Percentiles rank a stretch among this genome's conserved stretches.
Conservation (phyloP, 257 asterid genomes). For the Plantago major region DNA sequence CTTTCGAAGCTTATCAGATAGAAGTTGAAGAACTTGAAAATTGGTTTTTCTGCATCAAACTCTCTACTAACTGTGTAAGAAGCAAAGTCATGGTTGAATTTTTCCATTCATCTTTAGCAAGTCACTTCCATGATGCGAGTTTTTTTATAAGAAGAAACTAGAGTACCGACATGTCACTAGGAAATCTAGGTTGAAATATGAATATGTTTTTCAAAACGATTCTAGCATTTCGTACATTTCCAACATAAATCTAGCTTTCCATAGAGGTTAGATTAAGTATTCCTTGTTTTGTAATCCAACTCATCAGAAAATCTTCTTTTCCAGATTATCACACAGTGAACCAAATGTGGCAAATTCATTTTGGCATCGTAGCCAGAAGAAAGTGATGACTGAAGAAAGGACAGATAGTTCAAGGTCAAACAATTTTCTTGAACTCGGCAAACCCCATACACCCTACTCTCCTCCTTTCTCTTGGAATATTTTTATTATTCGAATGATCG, state of each 20-base stretch:
- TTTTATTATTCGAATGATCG: too few species aligned
- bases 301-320: conserved; percentile 22
- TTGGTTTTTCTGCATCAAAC: conserved; percentile 16
- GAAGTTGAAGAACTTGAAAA: conserved; percentile 13
- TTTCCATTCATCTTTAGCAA: background rate
- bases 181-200: conserved; percentile 13
- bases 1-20: conserved; percentile 1
- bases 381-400: conserved; percentile 62
- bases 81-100: too few species aligned
- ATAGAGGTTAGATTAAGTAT: background rate
- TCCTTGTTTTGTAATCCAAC: conserved; percentile 6
- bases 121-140: background rate
- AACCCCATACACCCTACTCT: too few species aligned
- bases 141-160: conserved; percentile 1
- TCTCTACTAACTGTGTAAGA: conserved; percentile 22
- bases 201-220: background rate
- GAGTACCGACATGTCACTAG: background rate
- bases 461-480: too few species aligned
- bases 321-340: conserved; percentile 68
- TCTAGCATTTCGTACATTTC: background rate
- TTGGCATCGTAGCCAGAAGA: conserved; percentile 69
- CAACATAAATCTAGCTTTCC: background rate
- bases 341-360: conserved; percentile 66
- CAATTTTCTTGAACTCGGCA: background rate
- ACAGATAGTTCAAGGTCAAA: conserved; percentile 65